Conservation (phyloP, 2,329 filamentous ascomycete genomes). For the Ascochyta viciae-villosae region DNA sequence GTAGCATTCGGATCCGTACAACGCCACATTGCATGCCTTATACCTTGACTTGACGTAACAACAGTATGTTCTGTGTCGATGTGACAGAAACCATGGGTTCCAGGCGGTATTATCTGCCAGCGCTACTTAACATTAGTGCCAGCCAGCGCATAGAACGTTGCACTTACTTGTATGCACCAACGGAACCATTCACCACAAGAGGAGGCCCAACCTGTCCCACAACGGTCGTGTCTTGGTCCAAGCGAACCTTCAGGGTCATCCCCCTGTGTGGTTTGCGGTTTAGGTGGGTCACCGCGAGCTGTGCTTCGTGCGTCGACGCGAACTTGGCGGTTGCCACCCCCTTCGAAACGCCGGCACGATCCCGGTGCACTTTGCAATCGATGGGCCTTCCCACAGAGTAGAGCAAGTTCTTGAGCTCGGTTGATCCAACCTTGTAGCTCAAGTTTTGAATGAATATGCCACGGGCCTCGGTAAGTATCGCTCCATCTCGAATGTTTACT, state of each 20-base stretch:
- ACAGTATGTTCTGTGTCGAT: not conserved
- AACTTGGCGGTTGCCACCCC: constrained; percentile 45
- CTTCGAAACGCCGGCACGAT: constrained; percentile 38
- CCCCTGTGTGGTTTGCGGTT: constrained; percentile 40
- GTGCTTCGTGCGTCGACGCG: constrained; percentile 38
- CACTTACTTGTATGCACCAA: constrained; percentile 15
- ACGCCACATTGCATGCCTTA: constrained; percentile 7
- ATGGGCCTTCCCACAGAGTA: constrained; percentile 33
- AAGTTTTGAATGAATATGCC: constrained; percentile 48
- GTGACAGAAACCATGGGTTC: not conserved
- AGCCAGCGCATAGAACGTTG: not conserved
- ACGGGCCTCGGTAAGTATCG: constrained; percentile 46
- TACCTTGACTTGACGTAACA: constrained; percentile 2
- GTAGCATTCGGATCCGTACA: constrained; percentile 1
- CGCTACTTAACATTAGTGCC: constrained; percentile 10
- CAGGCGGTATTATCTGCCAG: not conserved
- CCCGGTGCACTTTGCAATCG: constrained; percentile 35
- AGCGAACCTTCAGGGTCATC: constrained; percentile 41
- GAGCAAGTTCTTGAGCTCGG: constrained; percentile 39
- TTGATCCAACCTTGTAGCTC: constrained; percentile 33
- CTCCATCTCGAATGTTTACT: constrained; percentile 48
- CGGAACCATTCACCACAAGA: constrained; percentile 17
- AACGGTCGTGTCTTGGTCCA: constrained; percentile 45
- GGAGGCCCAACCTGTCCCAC: constrained; percentile 40
- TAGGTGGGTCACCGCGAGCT: constrained; percentile 36